phyloP scores from a whole-genome alignment of 306 rosid genomes.

The Prunus dulcis region DNA sequence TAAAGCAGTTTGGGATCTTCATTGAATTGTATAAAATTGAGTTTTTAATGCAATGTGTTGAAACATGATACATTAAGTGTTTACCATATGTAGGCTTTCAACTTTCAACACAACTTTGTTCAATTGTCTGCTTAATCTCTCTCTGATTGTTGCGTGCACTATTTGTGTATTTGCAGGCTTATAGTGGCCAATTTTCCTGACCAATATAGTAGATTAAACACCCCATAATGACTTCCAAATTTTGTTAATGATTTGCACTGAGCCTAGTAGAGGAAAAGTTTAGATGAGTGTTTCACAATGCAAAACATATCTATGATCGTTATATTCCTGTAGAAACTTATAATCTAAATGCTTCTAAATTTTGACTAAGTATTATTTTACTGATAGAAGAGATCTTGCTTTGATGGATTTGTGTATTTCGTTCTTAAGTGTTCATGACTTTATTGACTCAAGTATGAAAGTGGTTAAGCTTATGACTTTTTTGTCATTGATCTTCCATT shows the following conservation, averaged over 20 bases:
- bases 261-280: neutral
- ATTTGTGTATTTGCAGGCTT: neutral
- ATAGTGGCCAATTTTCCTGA: neutral
- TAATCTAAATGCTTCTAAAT: neutral
- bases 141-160: neutral
- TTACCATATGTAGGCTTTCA: neutral
- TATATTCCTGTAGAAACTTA: neutral
- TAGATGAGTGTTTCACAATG: neutral
- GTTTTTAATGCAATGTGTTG: neutral
- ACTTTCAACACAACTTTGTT: neutral
- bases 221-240: neutral
- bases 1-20: neutral
- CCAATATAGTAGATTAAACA: neutral
- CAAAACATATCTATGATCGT: neutral
- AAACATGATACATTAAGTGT: neutral
- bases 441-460: neutral
- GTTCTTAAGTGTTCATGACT: neutral
- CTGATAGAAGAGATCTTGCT: neutral
- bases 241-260: neutral
- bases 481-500: conserved; percentile 5
- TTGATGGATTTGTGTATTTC: neutral
- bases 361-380: neutral
- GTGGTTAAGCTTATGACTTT: neutral
- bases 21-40: neutral
- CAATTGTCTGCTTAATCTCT: neutral